Base-by-base conservation (phyloP, 257 asterid genomes). In the Fraxinus anomala region DNA sequence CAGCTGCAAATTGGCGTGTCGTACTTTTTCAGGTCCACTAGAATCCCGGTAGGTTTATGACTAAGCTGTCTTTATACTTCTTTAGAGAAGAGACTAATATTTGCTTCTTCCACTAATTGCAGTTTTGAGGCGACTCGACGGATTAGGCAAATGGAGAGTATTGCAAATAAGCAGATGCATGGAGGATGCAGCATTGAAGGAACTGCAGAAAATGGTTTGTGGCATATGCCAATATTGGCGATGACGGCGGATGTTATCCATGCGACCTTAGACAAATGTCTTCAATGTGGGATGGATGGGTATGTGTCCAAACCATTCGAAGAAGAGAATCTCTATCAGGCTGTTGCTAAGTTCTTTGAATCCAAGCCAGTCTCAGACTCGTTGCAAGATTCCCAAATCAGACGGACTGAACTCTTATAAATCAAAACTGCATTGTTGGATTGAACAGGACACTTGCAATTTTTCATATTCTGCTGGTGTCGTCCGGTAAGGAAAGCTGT, bases 171-270 rank as follows among this genome's bases (percentile, higher is more conserved):
- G 26, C 85, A 66, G 76, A 72, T 34, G 77, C 78, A 85, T 14
- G 83, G 84, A 59, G 87, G 76, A 26, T 70, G 75, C 80, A 40
- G 26, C 71, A 56, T 44, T 0, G 83, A 77, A 39, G 84, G 72
- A 77, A 67, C 47, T 34, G 21, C 51, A 1, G 76, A 33, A 28
- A 68, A 72, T 70, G 69, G 33, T 0, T 54, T 73, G 80, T 92
- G 92, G 93, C 97, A 94, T 76, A 80, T 92, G 30, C 98, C 98
- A 4, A 85, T 94, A 86, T 26, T 94, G 75, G 97, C 98, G 28
- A 94, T 94, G 97, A 94, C 98, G 13, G 97, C 98, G 0, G 97
- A 94, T 76, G 98, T 94, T 2, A 92, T 92, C 77, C 92, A 91
- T 24, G 97, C 97, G 1, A 94, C 97, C 0, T 73, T 87, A 28